Evolutionary conservation across 2,329 filamentous ascomycete species (phyloP).

Genomic region (Fusarium staphyleae): DNA sequence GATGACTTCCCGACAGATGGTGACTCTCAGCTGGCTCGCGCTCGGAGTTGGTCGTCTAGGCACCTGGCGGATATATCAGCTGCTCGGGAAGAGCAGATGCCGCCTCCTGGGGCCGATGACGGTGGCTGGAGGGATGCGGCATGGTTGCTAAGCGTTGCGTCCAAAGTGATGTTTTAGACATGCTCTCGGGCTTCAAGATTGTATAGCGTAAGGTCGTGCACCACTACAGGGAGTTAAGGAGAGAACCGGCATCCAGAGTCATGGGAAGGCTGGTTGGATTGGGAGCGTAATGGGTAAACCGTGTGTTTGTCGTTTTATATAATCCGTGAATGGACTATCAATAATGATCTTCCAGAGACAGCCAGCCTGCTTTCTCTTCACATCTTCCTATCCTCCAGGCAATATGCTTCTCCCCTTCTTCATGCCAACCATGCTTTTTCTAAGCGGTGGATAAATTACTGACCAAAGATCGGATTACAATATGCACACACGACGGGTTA

Average conservation of each 20-base stretch:
- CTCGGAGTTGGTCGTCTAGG: conserved; percentile 45
- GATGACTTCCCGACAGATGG: conserved; percentile 43
- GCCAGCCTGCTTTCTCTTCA: neutral
- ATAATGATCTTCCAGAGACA: neutral
- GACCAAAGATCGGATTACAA: no score
- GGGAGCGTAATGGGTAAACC: conserved; percentile 18
- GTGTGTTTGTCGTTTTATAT: conserved; percentile 7
- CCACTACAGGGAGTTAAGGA: conserved; percentile 3
- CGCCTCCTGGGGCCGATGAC: conserved; percentile 58
- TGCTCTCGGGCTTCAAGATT: neutral
- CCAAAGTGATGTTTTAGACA: conserved; percentile 64
- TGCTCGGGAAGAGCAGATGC: conserved; percentile 56
- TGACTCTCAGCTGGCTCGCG: conserved; percentile 41
- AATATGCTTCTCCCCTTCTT: no score
- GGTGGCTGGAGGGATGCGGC: conserved; percentile 72
- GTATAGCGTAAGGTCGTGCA: conserved; percentile 9
- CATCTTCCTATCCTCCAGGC: neutral
- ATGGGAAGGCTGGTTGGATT: neutral
- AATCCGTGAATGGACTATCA: neutral
- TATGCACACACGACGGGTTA: no score
- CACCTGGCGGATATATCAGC: conserved; percentile 52
- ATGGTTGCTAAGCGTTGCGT: conserved; percentile 71
- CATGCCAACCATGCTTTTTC: no score
- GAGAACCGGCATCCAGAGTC: neutral
- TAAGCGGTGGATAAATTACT: no score